Base-by-base conservation (phyloP, 179 eudicot genomes). In the Beta macrorhiza region DNA sequence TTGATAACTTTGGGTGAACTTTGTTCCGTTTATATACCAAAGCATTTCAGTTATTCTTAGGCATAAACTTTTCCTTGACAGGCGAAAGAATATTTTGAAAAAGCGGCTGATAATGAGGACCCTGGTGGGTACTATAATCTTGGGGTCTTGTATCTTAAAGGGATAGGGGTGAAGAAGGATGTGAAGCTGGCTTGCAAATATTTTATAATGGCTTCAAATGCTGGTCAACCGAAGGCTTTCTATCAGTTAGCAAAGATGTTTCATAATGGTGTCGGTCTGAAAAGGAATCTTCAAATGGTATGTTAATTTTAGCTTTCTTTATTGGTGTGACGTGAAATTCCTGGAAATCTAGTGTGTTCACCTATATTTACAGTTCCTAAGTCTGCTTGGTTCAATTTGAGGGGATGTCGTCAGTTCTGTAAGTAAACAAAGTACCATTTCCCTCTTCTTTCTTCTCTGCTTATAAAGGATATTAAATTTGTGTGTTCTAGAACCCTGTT, bases 201-300 rank as follows among this genome's bases (percentile, higher is more conserved):
- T 83, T 92, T 96, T 77, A 77, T 91, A 56, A 17, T 80, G 79
- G 98, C 98, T 75, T 90, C 92, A 64, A 89, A 92, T 88, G 86
- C 81, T 49, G 98, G 98, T 83, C 97, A 94, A 81, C 92, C 96
- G 19, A 96, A 94, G 88, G 98, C 99, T 78, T 92, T 92, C 82
- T 94, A 94, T 85, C 98, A 96, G 87, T 79, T 96, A 75, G 99
- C 97, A 14, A 96, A 94, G 89, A 96, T 96, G 99, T 94, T 94
- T 80, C 99, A 92, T 81, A 90, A 92, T 80, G 99, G 99, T 78
- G 91, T 96, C 49, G 99, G 94, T 74, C 89, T 94, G 75, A 94
- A 90, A 91, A 91, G 88, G 83, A 91, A 90, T 83, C 87, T 92
- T 72, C 88, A 84, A 59, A 89, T 91, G 99, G 99, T 96, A 90